Conservation (phyloP, 179 eudicot genomes). For the Corrigiola litoralis region DNA sequence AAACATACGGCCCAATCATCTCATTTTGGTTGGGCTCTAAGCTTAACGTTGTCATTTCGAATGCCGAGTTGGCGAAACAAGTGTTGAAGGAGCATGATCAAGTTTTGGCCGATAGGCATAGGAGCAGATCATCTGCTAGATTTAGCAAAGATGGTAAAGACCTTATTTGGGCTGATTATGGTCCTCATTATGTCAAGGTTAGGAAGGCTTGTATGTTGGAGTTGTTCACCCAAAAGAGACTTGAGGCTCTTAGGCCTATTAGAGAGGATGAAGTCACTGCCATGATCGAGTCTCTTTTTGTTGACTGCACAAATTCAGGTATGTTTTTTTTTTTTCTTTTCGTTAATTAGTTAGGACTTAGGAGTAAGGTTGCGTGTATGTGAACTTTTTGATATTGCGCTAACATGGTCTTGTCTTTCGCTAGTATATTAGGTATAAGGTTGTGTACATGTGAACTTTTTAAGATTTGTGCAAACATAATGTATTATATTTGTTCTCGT, state of each 20-base stretch:
- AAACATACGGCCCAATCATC: conserved; percentile 60
- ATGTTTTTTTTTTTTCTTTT: background rate
- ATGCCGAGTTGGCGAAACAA: conserved; percentile 55
- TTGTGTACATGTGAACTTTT: too few relatives aligned
- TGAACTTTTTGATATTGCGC: too few relatives aligned
- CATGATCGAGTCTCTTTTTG: conserved; percentile 65
- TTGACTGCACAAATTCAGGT: conserved; percentile 47
- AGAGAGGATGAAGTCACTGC: conserved; percentile 86
- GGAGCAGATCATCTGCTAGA: conserved; percentile 46
- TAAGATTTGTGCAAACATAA: too few relatives aligned
- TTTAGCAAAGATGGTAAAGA: conserved; percentile 66
- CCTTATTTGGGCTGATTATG: conserved; percentile 85
- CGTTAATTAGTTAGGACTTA: too few relatives aligned
- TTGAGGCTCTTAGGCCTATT: conserved; percentile 66
- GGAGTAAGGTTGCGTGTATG: too few relatives aligned
- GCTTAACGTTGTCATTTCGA: conserved; percentile 56
- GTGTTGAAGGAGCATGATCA: conserved; percentile 74
- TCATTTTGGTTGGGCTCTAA: conserved; percentile 65
- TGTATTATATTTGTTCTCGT: too few relatives aligned
- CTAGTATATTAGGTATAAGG: too few relatives aligned
- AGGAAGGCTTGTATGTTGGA: conserved; percentile 71
- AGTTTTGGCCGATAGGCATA: conserved; percentile 54
- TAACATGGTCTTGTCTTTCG: too few relatives aligned
- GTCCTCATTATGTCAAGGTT: conserved; percentile 85
- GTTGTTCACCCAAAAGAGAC: conserved; percentile 60